phyloP scores from a whole-genome alignment of 345 rosid species.

The Fremontodendron californicum region DNA sequence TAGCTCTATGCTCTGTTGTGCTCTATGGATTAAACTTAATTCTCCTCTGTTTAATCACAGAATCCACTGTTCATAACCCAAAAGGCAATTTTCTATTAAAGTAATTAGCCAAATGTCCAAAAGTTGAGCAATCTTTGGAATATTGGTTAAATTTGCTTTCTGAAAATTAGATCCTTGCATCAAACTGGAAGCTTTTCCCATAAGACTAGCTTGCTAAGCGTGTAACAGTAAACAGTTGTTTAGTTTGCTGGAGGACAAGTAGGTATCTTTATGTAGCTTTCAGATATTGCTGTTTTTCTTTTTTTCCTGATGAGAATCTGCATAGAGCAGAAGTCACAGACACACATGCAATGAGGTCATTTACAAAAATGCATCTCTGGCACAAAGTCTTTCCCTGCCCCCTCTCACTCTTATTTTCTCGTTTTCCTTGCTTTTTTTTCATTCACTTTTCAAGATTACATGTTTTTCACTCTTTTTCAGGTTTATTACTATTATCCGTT shows the following conservation, averaged over 20 bases:
- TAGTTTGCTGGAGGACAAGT: background rate
- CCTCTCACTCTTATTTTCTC: background rate
- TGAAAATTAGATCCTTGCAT: background rate
- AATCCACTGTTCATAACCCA: background rate
- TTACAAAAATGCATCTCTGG: background rate
- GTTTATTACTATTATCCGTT: conserved; percentile 75
- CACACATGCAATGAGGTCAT: background rate
- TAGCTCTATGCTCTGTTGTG: background rate
- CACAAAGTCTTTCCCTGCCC: background rate
- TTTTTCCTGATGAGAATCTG: background rate
- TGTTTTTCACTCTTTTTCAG: conserved; percentile 38
- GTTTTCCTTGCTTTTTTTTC: background rate
- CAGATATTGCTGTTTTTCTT: background rate
- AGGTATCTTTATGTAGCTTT: background rate
- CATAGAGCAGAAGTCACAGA: background rate
- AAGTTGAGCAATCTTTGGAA: too few relatives aligned
- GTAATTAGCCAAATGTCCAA: background rate
- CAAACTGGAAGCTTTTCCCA: background rate
- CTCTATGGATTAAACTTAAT: background rate
- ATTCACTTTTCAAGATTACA: background rate
- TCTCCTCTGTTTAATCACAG: background rate
- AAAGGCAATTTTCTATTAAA: too few relatives aligned
- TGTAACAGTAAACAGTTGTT: background rate
- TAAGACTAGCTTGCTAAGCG: background rate
- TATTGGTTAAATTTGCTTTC: too few relatives aligned